phyloP scores from a whole-genome alignment of 306 rosid genomes.

The Gynostemma pentaphyllum region DNA sequence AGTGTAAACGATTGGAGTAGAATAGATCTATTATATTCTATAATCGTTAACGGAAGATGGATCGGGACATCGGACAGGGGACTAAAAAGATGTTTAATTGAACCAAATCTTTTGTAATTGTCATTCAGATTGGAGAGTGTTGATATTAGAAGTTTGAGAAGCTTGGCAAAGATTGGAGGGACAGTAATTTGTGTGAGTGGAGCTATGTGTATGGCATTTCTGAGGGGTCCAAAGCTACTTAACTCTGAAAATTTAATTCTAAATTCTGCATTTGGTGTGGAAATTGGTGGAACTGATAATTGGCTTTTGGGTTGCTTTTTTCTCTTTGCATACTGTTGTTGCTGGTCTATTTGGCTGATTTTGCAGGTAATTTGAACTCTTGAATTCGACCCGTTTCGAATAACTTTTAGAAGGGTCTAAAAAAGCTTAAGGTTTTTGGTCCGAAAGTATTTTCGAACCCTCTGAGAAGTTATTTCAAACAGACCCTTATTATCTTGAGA shows the following conservation, averaged over 20 bases:
- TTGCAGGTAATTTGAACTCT: constrained; percentile 19
- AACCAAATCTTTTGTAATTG: not conserved
- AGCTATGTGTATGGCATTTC: constrained; percentile 47
- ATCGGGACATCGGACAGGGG: too few species aligned
- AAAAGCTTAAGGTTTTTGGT: too few species aligned
- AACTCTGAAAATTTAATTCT: constrained; percentile 20
- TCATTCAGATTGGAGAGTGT: constrained; percentile 42
- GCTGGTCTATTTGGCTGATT: constrained; percentile 22
- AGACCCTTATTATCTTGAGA: too few species aligned
- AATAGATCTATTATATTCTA: too few species aligned
- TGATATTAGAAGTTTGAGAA: constrained; percentile 29
- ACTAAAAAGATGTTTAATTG: too few species aligned
- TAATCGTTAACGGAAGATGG: too few species aligned
- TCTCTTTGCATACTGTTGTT: constrained; percentile 13
- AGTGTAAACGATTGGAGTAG: too few species aligned
- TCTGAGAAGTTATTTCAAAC: too few species aligned
- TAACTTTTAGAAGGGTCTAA: constrained; percentile 9
- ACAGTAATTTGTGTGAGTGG: constrained; percentile 50
- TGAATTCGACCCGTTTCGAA: constrained; percentile 7
- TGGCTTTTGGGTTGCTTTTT: constrained; percentile 15
- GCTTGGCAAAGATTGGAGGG: constrained; percentile 44
- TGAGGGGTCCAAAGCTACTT: constrained; percentile 50
- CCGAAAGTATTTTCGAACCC: too few species aligned
- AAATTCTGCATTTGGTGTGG: constrained; percentile 13
- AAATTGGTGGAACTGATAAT: constrained; percentile 16